These are phyloP conservation scores for Lipomyces lipofer DNA, from an alignment of 805 yeast species.

Conservation along the genomic window DNA sequence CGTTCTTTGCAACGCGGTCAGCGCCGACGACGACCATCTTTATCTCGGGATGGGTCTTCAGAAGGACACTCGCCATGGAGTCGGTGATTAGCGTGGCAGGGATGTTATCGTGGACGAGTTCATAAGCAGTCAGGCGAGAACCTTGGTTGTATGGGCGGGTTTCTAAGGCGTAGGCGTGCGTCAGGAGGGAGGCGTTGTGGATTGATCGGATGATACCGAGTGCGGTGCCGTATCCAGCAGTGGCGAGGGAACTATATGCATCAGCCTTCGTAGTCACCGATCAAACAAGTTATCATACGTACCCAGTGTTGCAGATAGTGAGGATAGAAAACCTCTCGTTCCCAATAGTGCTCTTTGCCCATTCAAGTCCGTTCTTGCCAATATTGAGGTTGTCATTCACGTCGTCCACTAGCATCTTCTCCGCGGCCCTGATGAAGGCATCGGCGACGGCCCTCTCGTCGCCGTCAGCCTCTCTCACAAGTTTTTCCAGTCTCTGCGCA, in stretches of 20 bases:
- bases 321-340: slow-evolving; percentile 72
- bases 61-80: slow-evolving; percentile 82
- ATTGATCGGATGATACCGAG: slow-evolving; percentile 85
- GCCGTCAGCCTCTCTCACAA: slow-evolving; percentile 33
- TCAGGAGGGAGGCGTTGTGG: slow-evolving; percentile 51
- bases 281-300: not conserved
- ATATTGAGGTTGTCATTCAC: slow-evolving; percentile 72
- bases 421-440: slow-evolving; percentile 41
- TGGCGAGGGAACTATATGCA: slow-evolving; percentile 64
- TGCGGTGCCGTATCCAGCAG: slow-evolving; percentile 98
- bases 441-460: slow-evolving; percentile 40
- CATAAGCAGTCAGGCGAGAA: slow-evolving; percentile 88
- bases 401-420: slow-evolving; percentile 69
- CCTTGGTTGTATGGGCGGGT: slow-evolving; percentile 98
- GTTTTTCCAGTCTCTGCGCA: slow-evolving; percentile 50
- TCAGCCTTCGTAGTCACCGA: not conserved
- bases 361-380: slow-evolving; percentile 79
- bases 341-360: slow-evolving; percentile 51
- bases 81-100: slow-evolving; percentile 90
- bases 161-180: slow-evolving; percentile 75
- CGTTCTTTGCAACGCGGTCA: slow-evolving; percentile 87
- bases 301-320: slow-evolving; percentile 93
- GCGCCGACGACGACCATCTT: slow-evolving; percentile 92
- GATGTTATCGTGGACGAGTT: slow-evolving; percentile 76
- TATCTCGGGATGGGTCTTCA: slow-evolving; percentile 63